Evolutionary conservation across 352 stramenopile genomes (phyloP).

Genomic region (Globisporangium barbulae): DNA sequence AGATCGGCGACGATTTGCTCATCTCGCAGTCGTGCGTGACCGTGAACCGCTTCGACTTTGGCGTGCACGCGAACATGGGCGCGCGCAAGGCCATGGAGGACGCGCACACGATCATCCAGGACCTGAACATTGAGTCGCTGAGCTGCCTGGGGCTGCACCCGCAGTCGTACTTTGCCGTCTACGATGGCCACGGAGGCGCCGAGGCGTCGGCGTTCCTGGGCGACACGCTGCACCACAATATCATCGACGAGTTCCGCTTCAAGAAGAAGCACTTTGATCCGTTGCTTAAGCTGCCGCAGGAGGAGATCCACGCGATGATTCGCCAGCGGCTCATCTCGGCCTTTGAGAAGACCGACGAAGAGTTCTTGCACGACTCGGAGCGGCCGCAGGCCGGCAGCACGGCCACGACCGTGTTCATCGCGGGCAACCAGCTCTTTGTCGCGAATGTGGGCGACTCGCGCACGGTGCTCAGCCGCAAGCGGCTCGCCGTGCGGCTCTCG

Average conservation of each 20-base stretch:
- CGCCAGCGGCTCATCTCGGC: slow-evolving; percentile 42
- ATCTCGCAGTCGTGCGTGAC: slow-evolving; percentile 95
- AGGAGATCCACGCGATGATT: slow-evolving; percentile 52
- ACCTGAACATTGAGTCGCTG: slow-evolving; percentile 63
- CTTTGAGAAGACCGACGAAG: slow-evolving; percentile 72
- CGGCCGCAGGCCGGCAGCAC: slow-evolving; percentile 90
- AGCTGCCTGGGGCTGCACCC: slow-evolving; percentile 59
- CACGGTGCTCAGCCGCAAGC: slow-evolving; percentile 90
- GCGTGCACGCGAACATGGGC: slow-evolving; percentile 93
- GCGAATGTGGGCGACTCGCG: slow-evolving; percentile 96
- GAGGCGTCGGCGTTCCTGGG: slow-evolving; percentile 91
- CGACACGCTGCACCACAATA: slow-evolving; percentile 65
- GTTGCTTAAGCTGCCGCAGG: slow-evolving; percentile 30
- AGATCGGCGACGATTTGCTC: slow-evolving; percentile 95
- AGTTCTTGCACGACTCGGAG: slow-evolving; percentile 63
- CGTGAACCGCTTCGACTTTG: slow-evolving; percentile 97
- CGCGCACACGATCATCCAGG: slow-evolving; percentile 93
- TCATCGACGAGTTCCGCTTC: slow-evolving; percentile 54
- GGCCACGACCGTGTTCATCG: slow-evolving; percentile 92
- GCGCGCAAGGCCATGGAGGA: slow-evolving; percentile 96
- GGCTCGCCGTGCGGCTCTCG: slow-evolving; percentile 87
- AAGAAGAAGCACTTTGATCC: slow-evolving; percentile 44
- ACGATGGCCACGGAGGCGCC: slow-evolving; percentile 95
- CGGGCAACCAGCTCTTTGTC: slow-evolving; percentile 91
- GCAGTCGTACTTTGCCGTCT: slow-evolving; percentile 95